phyloP scores from a whole-genome alignment of 2,329 filamentous ascomycete species.

The Diaporthe capsici region DNA sequence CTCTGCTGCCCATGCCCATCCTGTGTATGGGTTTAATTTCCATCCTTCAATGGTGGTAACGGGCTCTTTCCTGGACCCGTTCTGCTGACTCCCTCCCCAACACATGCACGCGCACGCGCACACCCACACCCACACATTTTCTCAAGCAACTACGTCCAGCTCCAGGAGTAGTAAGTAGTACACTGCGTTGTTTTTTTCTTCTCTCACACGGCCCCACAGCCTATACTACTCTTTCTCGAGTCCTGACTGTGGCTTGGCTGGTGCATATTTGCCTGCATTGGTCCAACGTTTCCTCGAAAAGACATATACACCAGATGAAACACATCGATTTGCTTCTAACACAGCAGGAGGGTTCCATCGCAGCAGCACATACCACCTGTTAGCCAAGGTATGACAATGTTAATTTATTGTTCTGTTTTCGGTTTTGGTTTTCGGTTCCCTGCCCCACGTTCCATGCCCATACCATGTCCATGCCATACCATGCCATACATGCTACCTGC shows the following conservation, averaged over 20 bases:
- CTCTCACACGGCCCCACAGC: background rate
- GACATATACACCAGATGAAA: conserved; percentile 25
- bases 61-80: background rate
- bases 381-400: background rate
- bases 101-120: background rate
- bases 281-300: background rate
- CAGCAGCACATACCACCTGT: conserved; percentile 2
- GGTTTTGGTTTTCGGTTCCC: background rate
- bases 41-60: conserved; percentile 23
- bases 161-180: background rate
- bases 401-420: background rate
- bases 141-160: background rate
- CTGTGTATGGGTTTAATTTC: conserved; percentile 19
- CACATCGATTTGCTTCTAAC: conserved; percentile 16
- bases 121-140: background rate
- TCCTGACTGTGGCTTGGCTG: conserved; percentile 5
- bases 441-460: background rate
- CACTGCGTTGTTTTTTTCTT: background rate
- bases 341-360: conserved; percentile 5
- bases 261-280: conserved; percentile 17
- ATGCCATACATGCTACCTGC: background rate
- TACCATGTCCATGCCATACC: background rate
- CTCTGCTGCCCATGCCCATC: background rate
- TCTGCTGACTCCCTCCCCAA: conserved; percentile 1
- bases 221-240: background rate